Evolutionary conservation across 352 stramenopile genomes (phyloP), one percentile per base, ranked within the genome.

Genomic region (Phytopythium litorale): DNA sequence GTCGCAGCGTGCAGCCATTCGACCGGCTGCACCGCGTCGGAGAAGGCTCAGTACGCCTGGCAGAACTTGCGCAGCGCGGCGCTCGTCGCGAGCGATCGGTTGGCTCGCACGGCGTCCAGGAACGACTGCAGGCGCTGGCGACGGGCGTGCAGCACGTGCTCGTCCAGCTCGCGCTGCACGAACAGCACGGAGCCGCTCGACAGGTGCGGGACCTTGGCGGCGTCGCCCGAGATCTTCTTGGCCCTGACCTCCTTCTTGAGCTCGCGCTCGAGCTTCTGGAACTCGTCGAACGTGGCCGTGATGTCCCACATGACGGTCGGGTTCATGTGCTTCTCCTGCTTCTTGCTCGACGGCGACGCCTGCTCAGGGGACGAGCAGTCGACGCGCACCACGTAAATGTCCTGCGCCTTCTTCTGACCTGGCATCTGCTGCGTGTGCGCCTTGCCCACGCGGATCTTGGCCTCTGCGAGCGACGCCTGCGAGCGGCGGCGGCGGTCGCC

Each of bases 231-330:
- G 12, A 80, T 58, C 55, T 84, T 76, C 59, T 89, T 90, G 58
- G 66, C 55, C 69, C 85, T 79, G 21, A 85, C 49, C 50, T 94
- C 85, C 57, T 76, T 73, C 62, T 84, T 88, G 21, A 94, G 57
- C n/a, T 78, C 73, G 33, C 73, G 78, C 56, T 91, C 78, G 43
- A 94, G 71, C 56, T 75, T 75, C 61, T 88, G 78, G 68, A 94
- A 92, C 38, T 94, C 85, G 32, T 76, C 67, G 66, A 92, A 92
- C 1, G 83, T 84, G 43, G 83, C 81, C 15, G 83, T 91, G 19
- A 94, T 43, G 50, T 94, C 85, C 85, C 85, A 94, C 85, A 94
- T 92, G 38, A 93, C 72, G 7, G 87, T 78, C 8, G 81, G 84
- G 55, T 93, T 93, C 80, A 93, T 88, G 73, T 91, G 83, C 64